Conservation (phyloP, 2,329 filamentous ascomycete genomes). For the Plenodomus tracheiphilus region DNA sequence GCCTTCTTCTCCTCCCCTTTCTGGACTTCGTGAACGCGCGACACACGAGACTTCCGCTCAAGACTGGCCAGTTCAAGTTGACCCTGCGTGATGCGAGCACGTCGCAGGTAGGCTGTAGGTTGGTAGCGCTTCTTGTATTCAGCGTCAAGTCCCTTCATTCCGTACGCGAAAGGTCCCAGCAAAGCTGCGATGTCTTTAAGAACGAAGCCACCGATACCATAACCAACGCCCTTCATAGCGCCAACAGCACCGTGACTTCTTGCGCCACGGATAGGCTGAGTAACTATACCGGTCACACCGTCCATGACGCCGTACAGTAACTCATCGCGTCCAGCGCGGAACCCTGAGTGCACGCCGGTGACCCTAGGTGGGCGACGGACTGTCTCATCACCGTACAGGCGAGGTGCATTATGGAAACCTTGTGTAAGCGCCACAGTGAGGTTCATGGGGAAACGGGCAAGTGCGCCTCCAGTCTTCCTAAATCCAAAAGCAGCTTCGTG, state of each 20-base stretch:
- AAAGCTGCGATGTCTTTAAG: conserved; percentile 67
- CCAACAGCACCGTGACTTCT: conserved; percentile 60
- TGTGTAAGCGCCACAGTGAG: conserved; percentile 65
- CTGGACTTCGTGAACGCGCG: conserved; percentile 9
- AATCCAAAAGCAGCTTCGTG: conserved; percentile 59
- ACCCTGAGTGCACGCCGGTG: conserved; percentile 66
- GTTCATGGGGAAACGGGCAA: conserved; percentile 63
- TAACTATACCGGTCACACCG: conserved; percentile 65
- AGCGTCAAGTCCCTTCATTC: conserved; percentile 66
- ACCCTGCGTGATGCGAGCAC: conserved; percentile 63
- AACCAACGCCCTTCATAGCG: conserved; percentile 57
- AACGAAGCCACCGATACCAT: conserved; percentile 66
- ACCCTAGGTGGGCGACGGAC: conserved; percentile 66
- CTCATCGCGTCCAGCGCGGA: conserved; percentile 62
- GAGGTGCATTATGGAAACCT: conserved; percentile 71
- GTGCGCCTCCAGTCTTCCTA: conserved; percentile 54
- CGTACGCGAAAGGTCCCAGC: conserved; percentile 63
- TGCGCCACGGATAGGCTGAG: conserved; percentile 62
- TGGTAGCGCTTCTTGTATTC: conserved; percentile 59
- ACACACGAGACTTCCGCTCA: conserved; percentile 10
- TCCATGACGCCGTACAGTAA: conserved; percentile 68
- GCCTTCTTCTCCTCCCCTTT: conserved; percentile 5
- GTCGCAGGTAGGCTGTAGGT: conserved; percentile 58
- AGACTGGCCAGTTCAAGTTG: conserved; percentile 37
- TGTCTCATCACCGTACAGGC: conserved; percentile 71